Evolutionary conservation across 2,329 filamentous ascomycete species (phyloP), one percentile per base, ranked within the genome.

Genomic region (Pestalotiopsis sp.): DNA sequence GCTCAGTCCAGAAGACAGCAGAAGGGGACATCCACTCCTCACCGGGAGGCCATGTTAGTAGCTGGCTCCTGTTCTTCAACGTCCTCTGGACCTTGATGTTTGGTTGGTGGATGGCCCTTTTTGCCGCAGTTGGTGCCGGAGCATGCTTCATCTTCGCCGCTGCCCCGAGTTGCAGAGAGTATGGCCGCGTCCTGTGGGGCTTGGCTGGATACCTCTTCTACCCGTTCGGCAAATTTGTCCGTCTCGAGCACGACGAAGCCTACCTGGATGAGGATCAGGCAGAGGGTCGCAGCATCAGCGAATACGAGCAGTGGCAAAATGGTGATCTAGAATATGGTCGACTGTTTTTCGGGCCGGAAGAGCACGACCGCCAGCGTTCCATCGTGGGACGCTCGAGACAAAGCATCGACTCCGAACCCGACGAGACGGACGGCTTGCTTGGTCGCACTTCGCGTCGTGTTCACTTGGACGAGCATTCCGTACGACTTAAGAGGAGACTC

Each of bases 301-400:
- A 99, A 82, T 99, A 99, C 77, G 96, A 99, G 79, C 94, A 97
- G 81, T 99, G 96, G 96, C 96, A 99, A 81, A 98, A 90, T 76
- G 96, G 96, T 64, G 96, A 99, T 76, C 87, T 99, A 40, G 96
- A 99, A 79, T 94, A 98, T 78, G 96, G 96, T 3, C 89, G 95
- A 40, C 87, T 99, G 2, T 98, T 99, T 83, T 99, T 99, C 78
- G 97, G 96, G 0, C 96, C 96, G 3, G 89, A 89, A 64, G 71
- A 71, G 66, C 30, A 26, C 35, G 65, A 61, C 9, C 83, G 88
- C 69, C 90, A 86, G 73, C 89, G 92, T 65, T 97, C 94, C 6
- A 89, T 98, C 64, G 85, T 98, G 56, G 96, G 95, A 24, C 91
- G 94, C 59, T 92, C 94, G 69, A 89, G 96, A 75, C 90, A 93